Base-by-base conservation (phyloP, 257 asterid species). In the Buddleja alternifolia region DNA sequence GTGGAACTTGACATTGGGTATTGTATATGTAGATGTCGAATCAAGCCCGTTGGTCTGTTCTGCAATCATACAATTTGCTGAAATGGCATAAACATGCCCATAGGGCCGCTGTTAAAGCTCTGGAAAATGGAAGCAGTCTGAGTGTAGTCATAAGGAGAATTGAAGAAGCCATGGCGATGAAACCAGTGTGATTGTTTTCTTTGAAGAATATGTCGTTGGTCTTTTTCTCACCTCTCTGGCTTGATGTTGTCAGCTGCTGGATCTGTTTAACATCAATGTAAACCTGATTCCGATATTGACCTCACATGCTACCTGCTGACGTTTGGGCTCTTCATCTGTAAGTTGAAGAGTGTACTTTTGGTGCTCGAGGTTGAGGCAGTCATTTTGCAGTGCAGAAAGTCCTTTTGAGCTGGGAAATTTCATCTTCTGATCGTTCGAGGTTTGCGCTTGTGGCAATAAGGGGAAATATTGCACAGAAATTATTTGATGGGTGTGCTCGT, bases 11-110 rank as follows among this genome's bases (percentile, higher is more conserved):
- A 71, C 48, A 54, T 39, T 19, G 0, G 10, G 12, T 17, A 4
- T 56, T 50, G 29, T 41, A 25, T 51, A 0, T 42, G 10, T 69
- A 93, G 97, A 93, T 90, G 97, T 88, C 99, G 41, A 93, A 88
- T 80, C 99, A 90, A 88, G 99, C 99, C 25, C 90, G 97, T 74
- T 90, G 99, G 97, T 87, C 96, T 3, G 90, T 93, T 42, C 78
- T 93, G 76, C 99, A 93, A 75, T 77, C 96, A 6, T 90, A 84
- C 85, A 90, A 88, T 81, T 85, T 93, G 45, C 90, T 93, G 51
- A 90, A 90, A 68, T 86, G 90, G 96, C 95, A 93, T 39, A 87
- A 78, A 57, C 78, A 67, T 44, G 97, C 96, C n/a, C 97, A 93
- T 73, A 77, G 87, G 55, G 96, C 95, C 10, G 96, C 95, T 16